A percentile compares a stretch with the other conserved stretches of the same genome.
These are phyloP conservation scores for Verticillium isaacii DNA, from an alignment of 2,329 filamentous ascomycete species.

Conservation along the genomic window DNA sequence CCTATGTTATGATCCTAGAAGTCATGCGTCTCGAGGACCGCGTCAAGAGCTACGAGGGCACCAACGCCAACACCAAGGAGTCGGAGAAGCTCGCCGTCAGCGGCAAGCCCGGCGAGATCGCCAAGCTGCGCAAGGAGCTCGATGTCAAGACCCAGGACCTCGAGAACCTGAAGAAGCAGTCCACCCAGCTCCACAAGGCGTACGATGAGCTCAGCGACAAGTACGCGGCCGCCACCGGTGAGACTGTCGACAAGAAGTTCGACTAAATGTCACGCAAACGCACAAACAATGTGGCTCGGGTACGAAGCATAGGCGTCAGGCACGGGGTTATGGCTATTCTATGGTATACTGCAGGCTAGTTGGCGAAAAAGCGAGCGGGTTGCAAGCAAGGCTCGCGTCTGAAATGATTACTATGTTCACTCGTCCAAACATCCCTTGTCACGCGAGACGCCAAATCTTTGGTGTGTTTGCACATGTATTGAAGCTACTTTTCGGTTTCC, in stretches of 20 bases:
- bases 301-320: not conserved
- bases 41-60: slow-evolving; percentile 71
- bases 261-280: slow-evolving; percentile 28
- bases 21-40: slow-evolving; percentile 88
- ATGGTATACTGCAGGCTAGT: not conserved
- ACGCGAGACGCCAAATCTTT: not conserved
- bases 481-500: not conserved
- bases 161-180: slow-evolving; percentile 88
- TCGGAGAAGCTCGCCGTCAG: slow-evolving; percentile 66
- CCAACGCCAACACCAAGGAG: slow-evolving; percentile 55
- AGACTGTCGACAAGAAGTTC: slow-evolving; percentile 55
- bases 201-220: slow-evolving; percentile 84
- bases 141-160: slow-evolving; percentile 79
- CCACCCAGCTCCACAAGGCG: slow-evolving; percentile 74
- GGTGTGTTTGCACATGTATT: not conserved
- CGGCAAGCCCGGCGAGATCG: slow-evolving; percentile 73
- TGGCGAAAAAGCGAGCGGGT: not conserved
- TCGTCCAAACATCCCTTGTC: not conserved
- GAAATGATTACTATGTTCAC: not conserved
- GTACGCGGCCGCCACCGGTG: slow-evolving; percentile 51
- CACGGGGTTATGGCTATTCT: not conserved
- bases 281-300: not conserved
- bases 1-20: slow-evolving; percentile 95
- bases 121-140: slow-evolving; percentile 64
- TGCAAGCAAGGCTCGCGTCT: not conserved